phyloP scores from a whole-genome alignment of 768 basidiomycete genomes.

The Hygrophoropsis aurantiaca region DNA sequence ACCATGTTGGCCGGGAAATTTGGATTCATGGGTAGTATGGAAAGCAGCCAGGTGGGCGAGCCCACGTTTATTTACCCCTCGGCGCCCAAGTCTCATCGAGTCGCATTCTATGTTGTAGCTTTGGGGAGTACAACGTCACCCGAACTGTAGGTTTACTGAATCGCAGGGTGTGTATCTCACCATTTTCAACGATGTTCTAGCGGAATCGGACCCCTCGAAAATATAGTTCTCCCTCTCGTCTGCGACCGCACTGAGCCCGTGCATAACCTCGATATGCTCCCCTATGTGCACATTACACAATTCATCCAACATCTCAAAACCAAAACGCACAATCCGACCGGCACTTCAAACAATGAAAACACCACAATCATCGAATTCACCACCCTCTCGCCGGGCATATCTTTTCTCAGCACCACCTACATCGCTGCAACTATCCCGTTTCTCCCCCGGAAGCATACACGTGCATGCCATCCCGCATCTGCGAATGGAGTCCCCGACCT shows the following conservation, averaged over 20 bases:
- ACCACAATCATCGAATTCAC: slow-evolving; percentile 33
- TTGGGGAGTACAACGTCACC: too few species aligned
- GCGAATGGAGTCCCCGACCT: background rate
- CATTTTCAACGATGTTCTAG: too few species aligned
- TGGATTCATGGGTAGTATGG: background rate
- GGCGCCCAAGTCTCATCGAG: background rate
- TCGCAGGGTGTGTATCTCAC: too few species aligned
- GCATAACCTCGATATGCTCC: slow-evolving; percentile 13
- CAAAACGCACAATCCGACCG: slow-evolving; percentile 15
- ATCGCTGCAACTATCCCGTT: slow-evolving; percentile 47
- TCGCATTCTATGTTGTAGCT: too few species aligned
- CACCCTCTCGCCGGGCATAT: slow-evolving; percentile 36
- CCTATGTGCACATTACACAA: slow-evolving; percentile 6
- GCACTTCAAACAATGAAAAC: slow-evolving; percentile 11
- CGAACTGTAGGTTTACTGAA: too few species aligned
- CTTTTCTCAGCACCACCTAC: slow-evolving; percentile 35
- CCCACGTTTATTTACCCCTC: background rate
- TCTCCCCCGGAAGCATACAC: slow-evolving; percentile 27
- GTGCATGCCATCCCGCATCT: background rate
- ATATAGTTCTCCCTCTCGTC: background rate
- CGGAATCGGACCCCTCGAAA: too few species aligned
- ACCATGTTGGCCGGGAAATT: background rate
- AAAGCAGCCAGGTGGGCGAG: slow-evolving; percentile 2
- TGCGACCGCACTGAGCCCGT: background rate
- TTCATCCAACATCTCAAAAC: background rate